phyloP scores from a whole-genome alignment of 2,329 filamentous ascomycete species.

The Phaeosphaeria sp. region DNA sequence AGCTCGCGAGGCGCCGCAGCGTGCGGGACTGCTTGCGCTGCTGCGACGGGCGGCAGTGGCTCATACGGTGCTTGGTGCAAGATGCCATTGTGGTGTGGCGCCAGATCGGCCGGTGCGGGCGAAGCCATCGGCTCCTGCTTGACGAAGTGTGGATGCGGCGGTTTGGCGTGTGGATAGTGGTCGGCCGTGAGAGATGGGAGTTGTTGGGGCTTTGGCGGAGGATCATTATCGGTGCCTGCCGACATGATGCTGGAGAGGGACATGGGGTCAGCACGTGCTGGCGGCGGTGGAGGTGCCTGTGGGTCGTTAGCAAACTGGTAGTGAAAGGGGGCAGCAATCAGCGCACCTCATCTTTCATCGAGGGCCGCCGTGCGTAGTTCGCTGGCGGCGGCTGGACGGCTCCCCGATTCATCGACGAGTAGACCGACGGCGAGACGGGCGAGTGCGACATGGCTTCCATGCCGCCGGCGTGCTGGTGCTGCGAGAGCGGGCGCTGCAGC shows the following conservation, averaged over 20 bases:
- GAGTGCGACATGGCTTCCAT: slow-evolving; percentile 49
- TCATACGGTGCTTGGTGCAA: slow-evolving; percentile 28
- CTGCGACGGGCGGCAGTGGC: slow-evolving; percentile 27
- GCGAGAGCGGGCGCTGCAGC: slow-evolving; percentile 47
- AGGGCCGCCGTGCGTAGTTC: slow-evolving; percentile 38
- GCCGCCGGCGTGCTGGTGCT: slow-evolving; percentile 37
- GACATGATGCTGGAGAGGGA: slow-evolving; percentile 95
- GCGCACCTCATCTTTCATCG: slow-evolving; percentile 47
- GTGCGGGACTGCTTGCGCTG: slow-evolving; percentile 20
- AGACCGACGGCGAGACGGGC: slow-evolving; percentile 47
- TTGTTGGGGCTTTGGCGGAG: slow-evolving; percentile 60
- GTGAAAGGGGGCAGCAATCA: slow-evolving; percentile 1
- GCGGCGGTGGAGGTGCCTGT: slow-evolving; percentile 73
- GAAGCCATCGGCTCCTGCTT: slow-evolving; percentile 45
- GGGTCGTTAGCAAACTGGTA: slow-evolving; percentile 33
- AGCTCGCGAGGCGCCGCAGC: slow-evolving; percentile 35
- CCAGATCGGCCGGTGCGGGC: slow-evolving; percentile 33
- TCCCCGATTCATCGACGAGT: slow-evolving; percentile 40
- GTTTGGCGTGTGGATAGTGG: slow-evolving; percentile 27
- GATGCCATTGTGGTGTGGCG: slow-evolving; percentile 26
- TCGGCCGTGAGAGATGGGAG: slow-evolving; percentile 35
- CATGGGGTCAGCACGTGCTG: slow-evolving; percentile 88
- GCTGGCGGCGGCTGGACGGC: slow-evolving; percentile 46
- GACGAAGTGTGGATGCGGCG: slow-evolving; percentile 35
- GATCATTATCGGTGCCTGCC: slow-evolving; percentile 77